These are phyloP conservation scores for Kodamaea neixiangensis DNA, from an alignment of 805 yeast genomes.

Conservation along the genomic window DNA sequence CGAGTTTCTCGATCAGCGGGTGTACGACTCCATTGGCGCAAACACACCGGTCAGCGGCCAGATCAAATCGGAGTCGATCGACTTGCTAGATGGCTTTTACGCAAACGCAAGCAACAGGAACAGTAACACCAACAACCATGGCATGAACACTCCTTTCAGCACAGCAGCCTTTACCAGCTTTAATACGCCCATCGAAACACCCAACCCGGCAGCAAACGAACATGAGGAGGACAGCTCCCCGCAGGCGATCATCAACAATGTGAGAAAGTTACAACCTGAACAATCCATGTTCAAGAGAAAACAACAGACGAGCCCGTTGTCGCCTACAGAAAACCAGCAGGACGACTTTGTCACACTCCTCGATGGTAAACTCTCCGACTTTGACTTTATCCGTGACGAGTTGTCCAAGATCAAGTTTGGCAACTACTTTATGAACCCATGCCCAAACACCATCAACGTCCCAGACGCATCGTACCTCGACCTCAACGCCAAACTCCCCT, in stretches of 20 bases:
- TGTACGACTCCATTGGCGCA: slow-evolving; percentile 39
- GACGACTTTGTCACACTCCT: background rate
- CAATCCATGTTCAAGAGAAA: background rate
- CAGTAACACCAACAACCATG: background rate
- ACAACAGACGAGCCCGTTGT: background rate
- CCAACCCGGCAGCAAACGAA: background rate
- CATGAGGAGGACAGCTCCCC: background rate
- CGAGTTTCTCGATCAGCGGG: slow-evolving; percentile 56
- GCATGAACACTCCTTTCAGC: background rate
- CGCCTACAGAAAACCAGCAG: background rate
- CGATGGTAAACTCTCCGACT: slow-evolving; percentile 25
- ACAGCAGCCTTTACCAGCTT: slow-evolving; percentile 1
- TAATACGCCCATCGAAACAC: background rate
- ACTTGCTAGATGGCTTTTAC: slow-evolving; percentile 21
- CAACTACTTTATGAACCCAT: slow-evolving; percentile 37
- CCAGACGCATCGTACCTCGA: slow-evolving; percentile 29
- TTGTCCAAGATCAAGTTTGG: slow-evolving; percentile 58
- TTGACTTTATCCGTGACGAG: slow-evolving; percentile 50
- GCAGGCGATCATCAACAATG: background rate
- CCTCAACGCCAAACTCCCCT: slow-evolving; percentile 44
- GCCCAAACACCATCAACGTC: slow-evolving; percentile 32
- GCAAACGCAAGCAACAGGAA: background rate
- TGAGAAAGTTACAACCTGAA: background rate
- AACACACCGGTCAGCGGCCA: slow-evolving; percentile 19
- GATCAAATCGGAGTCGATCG: slow-evolving; percentile 16